Conservation (phyloP, 2,329 filamentous ascomycete species). For the Cercospora zeae-maydis region DNA sequence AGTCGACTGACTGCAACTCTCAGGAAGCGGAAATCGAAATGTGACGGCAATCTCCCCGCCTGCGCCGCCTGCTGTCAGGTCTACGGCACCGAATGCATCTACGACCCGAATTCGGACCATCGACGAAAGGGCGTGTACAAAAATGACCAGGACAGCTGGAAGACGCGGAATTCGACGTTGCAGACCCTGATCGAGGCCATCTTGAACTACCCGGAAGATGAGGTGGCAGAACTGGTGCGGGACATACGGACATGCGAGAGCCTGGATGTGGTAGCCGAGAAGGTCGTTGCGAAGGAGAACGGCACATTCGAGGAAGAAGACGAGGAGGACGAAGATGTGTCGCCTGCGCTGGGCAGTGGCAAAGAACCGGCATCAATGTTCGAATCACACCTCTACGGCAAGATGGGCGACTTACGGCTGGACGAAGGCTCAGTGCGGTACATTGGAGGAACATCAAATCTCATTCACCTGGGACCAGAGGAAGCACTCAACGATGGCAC, state of each 20-base stretch:
- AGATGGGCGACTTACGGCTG: slow-evolving; percentile 85
- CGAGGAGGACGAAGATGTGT: slow-evolving; percentile 41
- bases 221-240: slow-evolving; percentile 74
- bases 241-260: slow-evolving; percentile 84
- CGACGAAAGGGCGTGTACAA: slow-evolving; percentile 95
- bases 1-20: slow-evolving; percentile 11
- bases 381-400: slow-evolving; percentile 81
- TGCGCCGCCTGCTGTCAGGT: slow-evolving; percentile 96
- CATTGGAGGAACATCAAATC: slow-evolving; percentile 88
- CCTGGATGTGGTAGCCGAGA: slow-evolving; percentile 61
- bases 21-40: slow-evolving; percentile 49
- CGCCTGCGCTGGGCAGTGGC: slow-evolving; percentile 35
- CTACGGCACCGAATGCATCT: slow-evolving; percentile 85
- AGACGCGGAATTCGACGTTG: slow-evolving; percentile 80
- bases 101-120: slow-evolving; percentile 94
- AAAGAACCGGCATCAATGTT: slow-evolving; percentile 44
- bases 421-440: slow-evolving; percentile 86
- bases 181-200: slow-evolving; percentile 93
- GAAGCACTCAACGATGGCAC: slow-evolving; percentile 35
- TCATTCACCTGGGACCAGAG: slow-evolving; percentile 69
- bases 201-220: slow-evolving; percentile 83
- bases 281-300: slow-evolving; percentile 54
- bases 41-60: slow-evolving; percentile 84
- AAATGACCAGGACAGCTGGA: slow-evolving; percentile 83
- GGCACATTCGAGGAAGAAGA: slow-evolving; percentile 45